Evolutionary conservation across 768 basidiomycete genomes (phyloP), one percentile per base, ranked within the genome.

Genomic region (Leccinum obscurum): DNA sequence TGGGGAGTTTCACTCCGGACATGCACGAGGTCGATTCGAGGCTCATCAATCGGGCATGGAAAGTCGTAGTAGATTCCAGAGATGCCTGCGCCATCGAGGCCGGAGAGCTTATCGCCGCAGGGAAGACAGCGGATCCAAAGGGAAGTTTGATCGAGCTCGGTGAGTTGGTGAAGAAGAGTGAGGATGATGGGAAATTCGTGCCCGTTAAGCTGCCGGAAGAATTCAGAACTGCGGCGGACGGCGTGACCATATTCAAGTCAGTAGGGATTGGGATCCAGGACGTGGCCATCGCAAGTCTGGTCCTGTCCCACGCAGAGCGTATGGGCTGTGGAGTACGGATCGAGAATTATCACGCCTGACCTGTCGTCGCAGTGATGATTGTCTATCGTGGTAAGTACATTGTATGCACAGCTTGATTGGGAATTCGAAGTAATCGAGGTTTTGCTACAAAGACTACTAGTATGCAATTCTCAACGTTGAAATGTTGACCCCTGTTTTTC

Each of bases 221-320:
- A 7, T 44, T 67, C 34, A 59, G 52, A 24, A 65, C 41, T 4
- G 9, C 10, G 26, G 63, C 70, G 4, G 85, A 83, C 1, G 79
- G 81, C 1, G 78, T 94, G 11, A 90, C 88, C 1, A 80, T 95
- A 30, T 95, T 93, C 82, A 95, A 95, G 75, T 90, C 89, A 0
- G 94, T 95, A 6, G 93, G 94, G 2, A 74, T 94, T 6, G 92
- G 90, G 1, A 74, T 92, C n/a, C 93, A 95, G 67, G 94, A 96
- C 64, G 90, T 92, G 5, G 90, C 87, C 0, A 91, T 95, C 59
- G 86, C 92, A 10, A 79, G 75, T 57, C 82, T 88, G 3, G 84
- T 93, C 1, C 81, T 93, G 2, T 74, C 81, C 4, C 79, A 78
- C 55, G 92, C 93, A 2, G 76, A 85, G 64, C 68, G 76, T 56